Conservation (phyloP, 345 rosid species). For the Linum lewisii region DNA sequence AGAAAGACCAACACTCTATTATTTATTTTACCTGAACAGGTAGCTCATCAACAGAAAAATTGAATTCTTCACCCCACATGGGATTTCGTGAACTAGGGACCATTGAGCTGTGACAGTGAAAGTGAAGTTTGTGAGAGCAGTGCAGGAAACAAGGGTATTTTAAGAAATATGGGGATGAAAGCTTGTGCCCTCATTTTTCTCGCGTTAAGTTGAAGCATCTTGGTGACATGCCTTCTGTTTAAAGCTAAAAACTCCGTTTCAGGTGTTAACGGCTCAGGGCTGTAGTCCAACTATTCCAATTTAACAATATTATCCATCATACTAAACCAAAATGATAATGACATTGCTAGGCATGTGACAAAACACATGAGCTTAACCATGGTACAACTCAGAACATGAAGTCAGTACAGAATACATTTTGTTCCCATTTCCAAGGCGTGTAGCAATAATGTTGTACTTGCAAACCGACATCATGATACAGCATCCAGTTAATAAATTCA, state of each 20-base stretch:
- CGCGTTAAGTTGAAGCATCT: background rate
- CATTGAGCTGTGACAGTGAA: constrained; percentile 65
- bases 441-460: background rate
- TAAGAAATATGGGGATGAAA: background rate
- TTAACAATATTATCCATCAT: background rate
- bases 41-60: constrained; percentile 80
- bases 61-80: constrained; percentile 99
- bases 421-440: background rate
- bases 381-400: background rate
- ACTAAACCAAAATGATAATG: background rate
- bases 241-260: background rate
- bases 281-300: background rate
- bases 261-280: background rate
- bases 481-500: background rate
- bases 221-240: background rate
- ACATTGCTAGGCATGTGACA: background rate
- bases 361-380: background rate
- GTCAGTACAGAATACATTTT: too few relatives aligned
- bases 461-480: background rate
- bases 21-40: constrained; percentile 62
- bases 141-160: background rate
- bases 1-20: background rate
- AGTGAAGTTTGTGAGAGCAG: background rate
- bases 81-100: constrained; percentile 98
- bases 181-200: too few relatives aligned